Evolutionary conservation across 2,329 filamentous ascomycete genomes (phyloP), one percentile per base, ranked within the genome.

Genomic region (Ramichloridium luteum): DNA sequence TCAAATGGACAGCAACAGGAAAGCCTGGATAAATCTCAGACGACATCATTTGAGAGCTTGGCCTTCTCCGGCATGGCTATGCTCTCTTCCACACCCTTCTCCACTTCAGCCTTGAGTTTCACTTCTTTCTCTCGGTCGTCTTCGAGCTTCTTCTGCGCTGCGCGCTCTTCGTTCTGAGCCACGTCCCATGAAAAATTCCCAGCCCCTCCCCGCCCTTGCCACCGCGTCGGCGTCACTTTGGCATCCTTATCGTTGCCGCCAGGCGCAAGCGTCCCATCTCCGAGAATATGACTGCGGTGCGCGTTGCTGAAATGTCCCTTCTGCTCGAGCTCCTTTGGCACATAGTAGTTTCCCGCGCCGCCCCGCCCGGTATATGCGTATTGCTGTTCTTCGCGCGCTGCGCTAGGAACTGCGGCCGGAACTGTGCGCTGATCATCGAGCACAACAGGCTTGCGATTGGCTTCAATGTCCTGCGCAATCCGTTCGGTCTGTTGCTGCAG

Each of bases 321-420:
- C 32, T 55, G 39, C 8, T 45, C 44, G 14, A 65, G 49, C 16
- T 57, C 48, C 17, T 51, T 46, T 16, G 62, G 62, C 25, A 56
- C 54, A 43, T 61, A 65, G 50, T 53, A 63, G 46, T 66, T 65
- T 3, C 62, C 63, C 4, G 58, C 56, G 23, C 62, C 63, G 25
- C 62, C 62, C 25, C 62, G 53, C 20, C 61, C 61, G 30, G 50
- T 57, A 39, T 62, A 57, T 4, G 60, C 58, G 41, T 64, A 64
- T 32, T 58, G 50, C 40, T 55, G 53, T 32, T 50, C 40, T 22
- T 43, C 16, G 37, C 37, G 16, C 32, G 26, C 14, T 13, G 18
- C 9, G 27, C 11, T 10, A 13, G 13, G 8, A 20, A n/a, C 11
- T n/a, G 8, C 20, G 20, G 20, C 20, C 13, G 13, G 8, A 20